Conservation (phyloP, 139 green algal genomes). For the Auxenochlorella pyrenoidosa region DNA sequence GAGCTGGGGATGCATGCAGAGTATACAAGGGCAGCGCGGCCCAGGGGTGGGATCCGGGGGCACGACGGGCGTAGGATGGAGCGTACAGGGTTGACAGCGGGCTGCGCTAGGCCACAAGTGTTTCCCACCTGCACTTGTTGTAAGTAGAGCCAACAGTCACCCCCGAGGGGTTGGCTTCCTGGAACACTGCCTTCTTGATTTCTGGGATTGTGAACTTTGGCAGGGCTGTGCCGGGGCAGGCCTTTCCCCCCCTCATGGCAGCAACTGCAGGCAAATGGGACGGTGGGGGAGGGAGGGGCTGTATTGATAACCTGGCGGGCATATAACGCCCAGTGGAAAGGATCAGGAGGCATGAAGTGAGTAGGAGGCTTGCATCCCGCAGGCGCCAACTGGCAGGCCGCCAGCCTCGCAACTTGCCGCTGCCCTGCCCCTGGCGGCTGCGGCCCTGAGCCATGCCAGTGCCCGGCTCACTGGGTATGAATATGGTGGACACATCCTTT, state of each 20-base stretch:
- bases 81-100: no score
- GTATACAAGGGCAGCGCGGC: no score
- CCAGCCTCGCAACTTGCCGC: no score
- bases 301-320: no score
- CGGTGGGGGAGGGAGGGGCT: no score
- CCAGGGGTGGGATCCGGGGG: no score
- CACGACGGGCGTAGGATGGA: no score
- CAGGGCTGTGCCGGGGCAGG: conserved; percentile 22
- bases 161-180: background rate
- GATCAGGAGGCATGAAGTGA: background rate
- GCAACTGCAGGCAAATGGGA: conserved; percentile 3
- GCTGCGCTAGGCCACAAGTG: no score
- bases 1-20: no score
- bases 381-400: background rate
- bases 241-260: background rate
- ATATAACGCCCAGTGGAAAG: no score
- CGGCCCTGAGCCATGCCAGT: no score
- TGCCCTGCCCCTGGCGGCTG: no score
- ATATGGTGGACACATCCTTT: background rate
- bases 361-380: background rate
- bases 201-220: background rate
- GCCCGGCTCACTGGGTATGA: conserved; percentile 15
- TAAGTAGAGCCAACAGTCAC: background rate
- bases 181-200: background rate
- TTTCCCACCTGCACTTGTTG: background rate